Evolutionary conservation across 805 yeast genomes (phyloP).

Genomic region (Pichia scutulata): DNA sequence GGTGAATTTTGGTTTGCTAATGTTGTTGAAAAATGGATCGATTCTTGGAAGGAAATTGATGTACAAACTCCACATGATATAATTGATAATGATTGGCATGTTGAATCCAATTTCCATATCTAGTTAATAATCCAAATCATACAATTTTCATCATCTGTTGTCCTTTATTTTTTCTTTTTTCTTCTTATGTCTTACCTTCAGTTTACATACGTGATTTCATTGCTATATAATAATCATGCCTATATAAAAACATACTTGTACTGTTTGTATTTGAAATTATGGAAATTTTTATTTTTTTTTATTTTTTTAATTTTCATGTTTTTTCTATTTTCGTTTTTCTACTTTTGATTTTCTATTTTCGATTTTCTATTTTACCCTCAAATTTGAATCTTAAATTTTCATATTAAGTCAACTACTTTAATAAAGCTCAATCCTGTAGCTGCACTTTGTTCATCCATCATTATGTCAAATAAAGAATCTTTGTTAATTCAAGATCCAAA

Average conservation of each 20-base stretch:
- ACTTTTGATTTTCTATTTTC: too few relatives aligned
- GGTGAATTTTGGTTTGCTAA: conserved; percentile 42
- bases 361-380: too few relatives aligned
- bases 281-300: too few relatives aligned
- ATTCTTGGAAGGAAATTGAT: conserved; percentile 26
- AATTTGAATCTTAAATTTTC: too few relatives aligned
- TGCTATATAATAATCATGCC: too few relatives aligned
- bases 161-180: not conserved
- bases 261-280: too few relatives aligned
- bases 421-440: not conserved
- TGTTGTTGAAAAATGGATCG: conserved; percentile 34
- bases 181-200: too few relatives aligned
- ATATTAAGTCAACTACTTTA: not conserved
- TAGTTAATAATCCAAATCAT: not conserved
- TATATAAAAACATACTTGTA: too few relatives aligned
- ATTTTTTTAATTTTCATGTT: too few relatives aligned
- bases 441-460: not conserved
- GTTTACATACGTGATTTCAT: too few relatives aligned
- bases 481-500: not conserved
- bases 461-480: not conserved
- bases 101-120: conserved; percentile 11
- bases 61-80: conserved; percentile 9
- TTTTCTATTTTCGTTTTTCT: not conserved
- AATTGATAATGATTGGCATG: conserved; percentile 16
- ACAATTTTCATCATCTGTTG: not conserved